phyloP scores from a whole-genome alignment of 768 basidiomycete species.

The Lepiota venenata region DNA sequence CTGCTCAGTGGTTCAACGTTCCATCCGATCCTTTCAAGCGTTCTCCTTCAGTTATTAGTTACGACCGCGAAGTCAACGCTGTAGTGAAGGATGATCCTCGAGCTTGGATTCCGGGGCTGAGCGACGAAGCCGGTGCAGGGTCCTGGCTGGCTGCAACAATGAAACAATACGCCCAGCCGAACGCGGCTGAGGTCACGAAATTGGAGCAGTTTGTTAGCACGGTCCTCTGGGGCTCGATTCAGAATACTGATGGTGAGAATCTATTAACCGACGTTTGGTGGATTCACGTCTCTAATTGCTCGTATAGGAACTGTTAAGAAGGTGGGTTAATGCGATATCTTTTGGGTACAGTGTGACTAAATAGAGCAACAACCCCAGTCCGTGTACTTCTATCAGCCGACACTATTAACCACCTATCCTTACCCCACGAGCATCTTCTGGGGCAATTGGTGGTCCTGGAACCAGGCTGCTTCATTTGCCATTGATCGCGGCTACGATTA shows the following conservation, averaged over 20 bases:
- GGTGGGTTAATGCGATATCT: constrained; percentile 22
- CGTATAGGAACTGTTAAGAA: constrained; percentile 49
- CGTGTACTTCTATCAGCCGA: constrained; percentile 51
- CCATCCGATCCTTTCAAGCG: constrained; percentile 48
- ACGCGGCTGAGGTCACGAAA: constrained; percentile 49
- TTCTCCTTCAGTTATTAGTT: constrained; percentile 52
- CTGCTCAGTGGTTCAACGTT: constrained; percentile 50
- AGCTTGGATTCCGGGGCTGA: constrained; percentile 59
- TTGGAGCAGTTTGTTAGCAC: constrained; percentile 46
- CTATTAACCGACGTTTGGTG: not conserved
- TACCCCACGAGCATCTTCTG: constrained; percentile 48
- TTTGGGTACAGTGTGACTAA: not conserved
- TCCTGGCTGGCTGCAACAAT: constrained; percentile 54
- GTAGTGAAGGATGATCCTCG: constrained; percentile 47
- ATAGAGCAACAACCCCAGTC: constrained; percentile 24
- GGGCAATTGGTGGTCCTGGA: constrained; percentile 60
- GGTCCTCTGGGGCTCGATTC: constrained; percentile 47
- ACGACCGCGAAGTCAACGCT: constrained; percentile 48
- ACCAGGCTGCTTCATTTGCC: constrained; percentile 42
- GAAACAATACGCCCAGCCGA: constrained; percentile 55
- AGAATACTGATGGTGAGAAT: constrained; percentile 41
- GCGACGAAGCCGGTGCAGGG: constrained; percentile 59
- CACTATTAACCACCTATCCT: constrained; percentile 37
- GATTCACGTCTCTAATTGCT: not conserved
- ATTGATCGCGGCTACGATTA: constrained; percentile 54